phyloP scores from a whole-genome alignment of 768 basidiomycete genomes.

The Agaricus sinodeliciosus region DNA sequence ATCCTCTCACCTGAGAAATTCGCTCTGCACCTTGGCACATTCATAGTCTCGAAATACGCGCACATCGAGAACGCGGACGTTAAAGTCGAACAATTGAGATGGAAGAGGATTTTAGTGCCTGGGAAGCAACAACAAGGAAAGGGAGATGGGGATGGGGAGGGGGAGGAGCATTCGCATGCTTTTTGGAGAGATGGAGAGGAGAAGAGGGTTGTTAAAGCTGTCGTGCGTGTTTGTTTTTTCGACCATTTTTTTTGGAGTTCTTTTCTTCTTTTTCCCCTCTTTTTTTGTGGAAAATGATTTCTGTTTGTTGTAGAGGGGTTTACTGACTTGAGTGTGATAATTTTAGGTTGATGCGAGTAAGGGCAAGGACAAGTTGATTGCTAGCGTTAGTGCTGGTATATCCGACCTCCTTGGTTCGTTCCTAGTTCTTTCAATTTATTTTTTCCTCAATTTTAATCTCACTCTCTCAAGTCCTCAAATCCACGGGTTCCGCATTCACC shows the following conservation, averaged over 20 bases:
- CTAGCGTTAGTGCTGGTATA: constrained; percentile 60
- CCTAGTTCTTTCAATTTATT: too few relatives aligned
- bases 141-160: constrained; percentile 8
- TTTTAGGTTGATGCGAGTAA: constrained; percentile 55
- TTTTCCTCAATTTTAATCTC: too few relatives aligned
- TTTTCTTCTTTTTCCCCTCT: constrained; percentile 3
- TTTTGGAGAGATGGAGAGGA: constrained; percentile 91
- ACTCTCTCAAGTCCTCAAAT: constrained; percentile 95
- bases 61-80: constrained; percentile 70
- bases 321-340: neutral
- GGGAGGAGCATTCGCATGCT: constrained; percentile 60
- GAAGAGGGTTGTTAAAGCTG: constrained; percentile 60
- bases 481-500: constrained; percentile 80
- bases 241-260: constrained; percentile 12
- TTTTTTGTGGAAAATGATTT: neutral
- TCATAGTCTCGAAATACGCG: constrained; percentile 74
- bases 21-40: constrained; percentile 79
- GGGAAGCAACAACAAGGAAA: constrained; percentile 21
- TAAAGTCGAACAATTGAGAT: constrained; percentile 73
- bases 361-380: constrained; percentile 58
- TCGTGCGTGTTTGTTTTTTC: constrained; percentile 28
- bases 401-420: constrained; percentile 71
- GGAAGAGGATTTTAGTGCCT: constrained; percentile 67
- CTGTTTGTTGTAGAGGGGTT: neutral
- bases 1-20: constrained; percentile 81